These are phyloP conservation scores for Jacaranda copaia DNA, from an alignment of 257 asterid species.

Conservation along the genomic window DNA sequence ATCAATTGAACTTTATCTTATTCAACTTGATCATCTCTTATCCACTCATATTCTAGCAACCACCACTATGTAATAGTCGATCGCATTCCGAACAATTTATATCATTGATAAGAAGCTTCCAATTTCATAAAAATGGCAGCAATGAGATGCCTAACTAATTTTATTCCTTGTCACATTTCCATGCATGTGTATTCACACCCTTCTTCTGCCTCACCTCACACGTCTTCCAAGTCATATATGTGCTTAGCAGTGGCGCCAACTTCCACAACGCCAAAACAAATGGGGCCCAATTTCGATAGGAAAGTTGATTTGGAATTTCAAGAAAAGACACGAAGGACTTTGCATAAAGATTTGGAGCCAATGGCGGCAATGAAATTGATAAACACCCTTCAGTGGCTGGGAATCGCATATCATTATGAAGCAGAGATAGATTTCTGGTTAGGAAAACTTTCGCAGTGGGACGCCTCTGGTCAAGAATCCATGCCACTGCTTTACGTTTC, in stretches of 20 bases:
- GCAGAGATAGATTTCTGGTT: slow-evolving; percentile 29
- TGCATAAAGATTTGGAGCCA: slow-evolving; percentile 16
- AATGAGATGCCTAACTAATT: neutral
- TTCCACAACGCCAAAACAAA: neutral
- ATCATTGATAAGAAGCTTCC: neutral
- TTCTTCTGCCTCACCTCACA: too few species aligned
- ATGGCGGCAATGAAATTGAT: slow-evolving; percentile 25
- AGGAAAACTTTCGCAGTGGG: slow-evolving; percentile 23
- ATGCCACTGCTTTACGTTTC: slow-evolving; percentile 31
- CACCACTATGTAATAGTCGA: too few species aligned
- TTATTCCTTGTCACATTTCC: neutral
- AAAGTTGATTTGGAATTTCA: neutral
- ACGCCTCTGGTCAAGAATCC: slow-evolving; percentile 13
- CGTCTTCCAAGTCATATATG: neutral
- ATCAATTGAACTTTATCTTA: too few species aligned
- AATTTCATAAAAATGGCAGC: neutral
- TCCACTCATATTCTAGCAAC: too few species aligned
- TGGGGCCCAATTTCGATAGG: neutral
- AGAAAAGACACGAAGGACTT: slow-evolving; percentile 3
- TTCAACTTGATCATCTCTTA: too few species aligned
- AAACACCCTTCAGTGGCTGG: slow-evolving; percentile 34
- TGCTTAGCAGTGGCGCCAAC: neutral
- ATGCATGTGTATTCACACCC: neutral
- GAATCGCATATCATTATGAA: slow-evolving; percentile 25
- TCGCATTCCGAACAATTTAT: neutral